A percentile compares a stretch with the other conserved stretches of the same genome.
Evolutionary conservation across 2,329 filamentous ascomycete species (phyloP).

Genomic region (Gliomastix tumulicola): DNA sequence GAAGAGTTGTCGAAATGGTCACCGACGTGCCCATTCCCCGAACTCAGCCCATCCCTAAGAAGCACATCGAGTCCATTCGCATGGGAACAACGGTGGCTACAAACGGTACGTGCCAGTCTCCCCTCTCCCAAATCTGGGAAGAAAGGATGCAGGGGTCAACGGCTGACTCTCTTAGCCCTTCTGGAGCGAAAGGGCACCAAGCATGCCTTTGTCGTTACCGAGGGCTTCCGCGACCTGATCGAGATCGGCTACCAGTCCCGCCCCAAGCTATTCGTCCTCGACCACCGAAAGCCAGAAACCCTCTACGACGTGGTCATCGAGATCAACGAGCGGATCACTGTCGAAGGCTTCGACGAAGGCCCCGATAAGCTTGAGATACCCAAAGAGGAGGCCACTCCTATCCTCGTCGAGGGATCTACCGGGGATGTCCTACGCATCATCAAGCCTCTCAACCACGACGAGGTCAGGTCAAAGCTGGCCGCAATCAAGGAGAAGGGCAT

Average conservation of each 20-base stretch:
- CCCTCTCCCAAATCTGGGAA: not conserved
- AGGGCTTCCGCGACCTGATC: constrained; percentile 61
- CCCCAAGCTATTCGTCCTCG: constrained; percentile 65
- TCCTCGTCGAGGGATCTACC: constrained; percentile 53
- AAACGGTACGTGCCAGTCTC: constrained; percentile 47
- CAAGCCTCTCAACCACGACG: constrained; percentile 39
- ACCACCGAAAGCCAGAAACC: constrained; percentile 59
- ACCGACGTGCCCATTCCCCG: not conserved
- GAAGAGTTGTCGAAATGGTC: constrained; percentile 27
- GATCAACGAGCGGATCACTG: constrained; percentile 63
- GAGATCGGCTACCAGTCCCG: constrained; percentile 66
- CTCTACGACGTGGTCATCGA: constrained; percentile 63
- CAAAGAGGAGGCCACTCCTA: constrained; percentile 14
- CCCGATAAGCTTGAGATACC: constrained; percentile 31
- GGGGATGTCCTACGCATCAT: constrained; percentile 60
- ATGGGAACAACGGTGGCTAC: constrained; percentile 74
- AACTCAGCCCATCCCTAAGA: constrained; percentile 56
- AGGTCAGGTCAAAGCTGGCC: constrained; percentile 46
- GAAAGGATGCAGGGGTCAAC: constrained; percentile 48
- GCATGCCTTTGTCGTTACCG: constrained; percentile 64
- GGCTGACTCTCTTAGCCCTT: constrained; percentile 55
- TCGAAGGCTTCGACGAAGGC: constrained; percentile 65
- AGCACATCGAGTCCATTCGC: constrained; percentile 58
- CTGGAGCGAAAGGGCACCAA: constrained; percentile 65
- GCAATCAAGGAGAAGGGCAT: constrained; percentile 58